Conservation (phyloP, 148 eudicot species). For the Chenopodium quinoa region DNA sequence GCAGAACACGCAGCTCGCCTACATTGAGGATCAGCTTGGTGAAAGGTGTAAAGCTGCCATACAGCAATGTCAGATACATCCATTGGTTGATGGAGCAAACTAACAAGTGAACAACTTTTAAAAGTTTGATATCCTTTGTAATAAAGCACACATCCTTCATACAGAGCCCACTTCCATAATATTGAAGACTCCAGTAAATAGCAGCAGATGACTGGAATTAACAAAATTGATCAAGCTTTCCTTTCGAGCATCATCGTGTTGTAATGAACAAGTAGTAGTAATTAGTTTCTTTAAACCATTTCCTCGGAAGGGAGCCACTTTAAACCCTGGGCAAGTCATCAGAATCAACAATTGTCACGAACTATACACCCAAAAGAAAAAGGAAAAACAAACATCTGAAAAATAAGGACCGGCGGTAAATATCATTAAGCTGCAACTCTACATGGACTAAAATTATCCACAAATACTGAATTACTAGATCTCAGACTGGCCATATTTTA, state of each 20-base stretch:
- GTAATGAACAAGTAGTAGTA: background rate
- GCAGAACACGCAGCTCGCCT: background rate
- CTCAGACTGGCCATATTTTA: background rate
- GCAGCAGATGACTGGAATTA: constrained; percentile 4
- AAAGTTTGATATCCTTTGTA: background rate
- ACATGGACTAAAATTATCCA: background rate
- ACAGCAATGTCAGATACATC: background rate
- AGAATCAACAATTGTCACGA: constrained; percentile 12
- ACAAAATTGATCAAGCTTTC: constrained; percentile 9
- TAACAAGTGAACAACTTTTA: background rate
- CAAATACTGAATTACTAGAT: background rate
- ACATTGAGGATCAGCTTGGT: background rate
- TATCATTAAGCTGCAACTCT: background rate
- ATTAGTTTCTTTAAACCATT: constrained; percentile 22
- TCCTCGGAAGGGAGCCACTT: constrained; percentile 30
- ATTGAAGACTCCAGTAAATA: background rate
- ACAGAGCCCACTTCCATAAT: background rate
- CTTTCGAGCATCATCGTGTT: background rate
- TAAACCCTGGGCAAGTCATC: constrained; percentile 25
- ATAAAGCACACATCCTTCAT: background rate
- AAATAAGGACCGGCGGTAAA: background rate
- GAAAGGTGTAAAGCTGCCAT: too few species aligned
- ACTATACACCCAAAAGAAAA: too few species aligned
- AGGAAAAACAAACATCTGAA: too few species aligned
- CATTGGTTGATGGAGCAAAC: background rate